A percentile compares a stretch with the other conserved stretches of the same genome.
Conservation (phyloP, 2,329 filamentous ascomycete species). For the Aspergillus intermedius region DNA sequence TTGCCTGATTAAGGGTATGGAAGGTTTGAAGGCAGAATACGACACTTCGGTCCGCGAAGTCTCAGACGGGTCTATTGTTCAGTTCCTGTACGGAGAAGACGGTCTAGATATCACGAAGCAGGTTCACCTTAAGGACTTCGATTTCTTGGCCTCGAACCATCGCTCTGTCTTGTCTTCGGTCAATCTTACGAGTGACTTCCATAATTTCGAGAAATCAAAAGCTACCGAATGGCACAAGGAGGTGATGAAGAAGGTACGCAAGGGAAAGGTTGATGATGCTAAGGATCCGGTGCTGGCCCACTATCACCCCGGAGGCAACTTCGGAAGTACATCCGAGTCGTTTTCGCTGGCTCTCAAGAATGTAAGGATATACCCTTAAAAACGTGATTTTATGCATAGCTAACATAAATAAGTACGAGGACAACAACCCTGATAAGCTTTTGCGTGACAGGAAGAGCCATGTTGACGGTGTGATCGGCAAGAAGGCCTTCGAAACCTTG, state of each 20-base stretch:
- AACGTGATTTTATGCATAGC: slow-evolving; percentile 2
- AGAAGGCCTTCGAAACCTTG: slow-evolving; percentile 74
- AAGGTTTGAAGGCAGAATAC: slow-evolving; percentile 85
- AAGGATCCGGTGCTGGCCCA: slow-evolving; percentile 69
- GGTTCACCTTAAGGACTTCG: slow-evolving; percentile 83
- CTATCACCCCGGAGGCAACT: slow-evolving; percentile 68
- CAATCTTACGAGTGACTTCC: slow-evolving; percentile 54
- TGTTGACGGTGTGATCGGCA: slow-evolving; percentile 39
- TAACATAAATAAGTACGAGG: slow-evolving; percentile 56
- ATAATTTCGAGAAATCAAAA: slow-evolving; percentile 59
- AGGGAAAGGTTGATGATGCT: slow-evolving; percentile 58
- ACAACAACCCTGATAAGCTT: slow-evolving; percentile 61
- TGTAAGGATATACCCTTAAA: slow-evolving; percentile 30
- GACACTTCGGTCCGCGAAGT: slow-evolving; percentile 84
- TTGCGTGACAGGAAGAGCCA: slow-evolving; percentile 55
- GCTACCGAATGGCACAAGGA: slow-evolving; percentile 55
- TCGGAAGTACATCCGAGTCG: slow-evolving; percentile 82
- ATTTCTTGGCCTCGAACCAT: slow-evolving; percentile 82
- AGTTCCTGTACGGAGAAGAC: slow-evolving; percentile 96
- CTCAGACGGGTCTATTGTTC: slow-evolving; percentile 84
- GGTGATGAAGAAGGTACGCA: slow-evolving; percentile 72
- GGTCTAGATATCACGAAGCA: slow-evolving; percentile 91
- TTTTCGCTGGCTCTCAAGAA: slow-evolving; percentile 66
- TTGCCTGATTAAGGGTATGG: slow-evolving; percentile 98
- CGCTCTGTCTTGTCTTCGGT: slow-evolving; percentile 72